Percentiles rank a stretch among this genome's conserved stretches.
Conservation (phyloP, 805 yeast genomes). For the Sugiyamaella mastotermitis region DNA sequence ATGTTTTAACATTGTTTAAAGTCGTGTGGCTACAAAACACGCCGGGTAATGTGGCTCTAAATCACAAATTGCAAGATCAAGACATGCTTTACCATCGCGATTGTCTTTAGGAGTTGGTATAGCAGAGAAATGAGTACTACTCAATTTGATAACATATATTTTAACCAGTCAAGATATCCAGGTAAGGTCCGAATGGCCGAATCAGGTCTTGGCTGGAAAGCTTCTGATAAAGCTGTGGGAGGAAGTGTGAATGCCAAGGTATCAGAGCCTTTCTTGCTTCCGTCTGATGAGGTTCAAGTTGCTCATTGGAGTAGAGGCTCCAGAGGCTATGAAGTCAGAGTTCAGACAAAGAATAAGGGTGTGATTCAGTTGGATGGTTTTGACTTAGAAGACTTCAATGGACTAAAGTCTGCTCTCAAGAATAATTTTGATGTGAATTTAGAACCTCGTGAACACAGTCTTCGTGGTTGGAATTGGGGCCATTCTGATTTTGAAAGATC, state of each 20-base stretch:
- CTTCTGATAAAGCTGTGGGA: slow-evolving; percentile 39
- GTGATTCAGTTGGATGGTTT: slow-evolving; percentile 89
- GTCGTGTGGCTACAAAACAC: no score
- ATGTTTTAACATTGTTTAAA: no score
- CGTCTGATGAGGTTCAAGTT: slow-evolving; percentile 76
- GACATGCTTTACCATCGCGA: no score
- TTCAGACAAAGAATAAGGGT: slow-evolving; percentile 84
- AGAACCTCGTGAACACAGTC: slow-evolving; percentile 83
- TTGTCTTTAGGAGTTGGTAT: no score
- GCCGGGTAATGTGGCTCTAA: no score
- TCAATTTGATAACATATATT: slow-evolving; percentile 86
- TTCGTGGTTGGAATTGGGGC: slow-evolving; percentile 99
- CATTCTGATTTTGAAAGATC: slow-evolving; percentile 85
- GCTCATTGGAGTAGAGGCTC: slow-evolving; percentile 92
- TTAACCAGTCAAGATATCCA: slow-evolving; percentile 73
- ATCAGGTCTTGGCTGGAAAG: slow-evolving; percentile 98
- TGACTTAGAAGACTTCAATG: slow-evolving; percentile 69
- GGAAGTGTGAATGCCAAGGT: slow-evolving; percentile 40
- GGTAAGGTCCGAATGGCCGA: slow-evolving; percentile 95
- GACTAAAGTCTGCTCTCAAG: slow-evolving; percentile 77
- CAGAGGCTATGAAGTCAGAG: slow-evolving; percentile 81
- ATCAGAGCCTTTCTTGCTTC: slow-evolving; percentile 75
- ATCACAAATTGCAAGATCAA: no score
- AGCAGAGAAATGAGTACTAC: slow-evolving; percentile 15
- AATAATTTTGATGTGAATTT: slow-evolving; percentile 65